Evolutionary conservation across 768 basidiomycete genomes (phyloP), one percentile per base, ranked within the genome.

Genomic region (Tulasnella sp.): DNA sequence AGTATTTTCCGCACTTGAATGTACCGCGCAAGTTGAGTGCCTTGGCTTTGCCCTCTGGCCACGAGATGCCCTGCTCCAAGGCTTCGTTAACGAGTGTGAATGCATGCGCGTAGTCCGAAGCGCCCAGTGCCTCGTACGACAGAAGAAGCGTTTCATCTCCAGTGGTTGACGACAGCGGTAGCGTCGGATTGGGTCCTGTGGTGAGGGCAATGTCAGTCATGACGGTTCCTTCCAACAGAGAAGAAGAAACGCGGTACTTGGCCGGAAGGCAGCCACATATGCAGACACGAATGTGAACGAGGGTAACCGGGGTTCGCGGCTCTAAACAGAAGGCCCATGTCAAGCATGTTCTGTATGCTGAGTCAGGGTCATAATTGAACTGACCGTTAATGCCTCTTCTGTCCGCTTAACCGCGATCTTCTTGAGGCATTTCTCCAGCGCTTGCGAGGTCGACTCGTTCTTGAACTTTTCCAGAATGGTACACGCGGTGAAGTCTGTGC

Each of bases 231-330:
- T 7, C 5, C 5, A 3, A 30, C 7, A 2, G 2, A n/a, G 25
- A 38, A 50, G 44, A 22, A 29, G 51, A 53, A 12, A 75, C 86
- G 64, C 65, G n/a, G n/a, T n/a, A 88, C 91, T 84, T 59, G 84
- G 75, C 63, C 96, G 83, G 85, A 98, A 98, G 8, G 96, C 96
- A 60, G 91, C 85, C 68, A 98, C 92, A 75, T 98, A 99, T 0
- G 94, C 88, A 11, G 86, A 84, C 64, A 96, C 85, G 72, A 99
- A 96, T 0, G 90, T 91, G 64, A 80, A 79, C 12, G 91, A 91
- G 4, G 94, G 94, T 25, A 98, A 74, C 58, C 84, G 80, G 1
- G 84, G 84, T 72, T 87, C 85, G 34, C 92, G 85, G 2, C 75
- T 76, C 82, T 84, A 42, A 25, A 19, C 8, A 22, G 45, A 49